Percentiles rank a stretch among this genome's conserved stretches.
Evolutionary conservation across 148 eudicot species (phyloP).

Genomic region (Spergularia bocconei): DNA sequence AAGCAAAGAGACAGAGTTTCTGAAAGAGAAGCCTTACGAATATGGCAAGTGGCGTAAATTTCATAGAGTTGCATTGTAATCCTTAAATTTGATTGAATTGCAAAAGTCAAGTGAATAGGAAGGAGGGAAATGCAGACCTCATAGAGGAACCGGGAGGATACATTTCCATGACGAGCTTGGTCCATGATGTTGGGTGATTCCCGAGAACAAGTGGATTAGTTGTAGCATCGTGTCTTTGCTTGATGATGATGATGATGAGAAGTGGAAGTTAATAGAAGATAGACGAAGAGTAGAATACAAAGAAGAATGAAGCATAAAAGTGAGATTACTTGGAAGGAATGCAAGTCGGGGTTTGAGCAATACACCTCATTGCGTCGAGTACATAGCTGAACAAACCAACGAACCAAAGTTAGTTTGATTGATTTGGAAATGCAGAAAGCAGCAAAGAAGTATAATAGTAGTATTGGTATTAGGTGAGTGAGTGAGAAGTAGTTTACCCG

Average conservation of each 20-base stretch:
- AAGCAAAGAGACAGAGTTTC: background rate
- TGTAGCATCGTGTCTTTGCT: constrained; percentile 94
- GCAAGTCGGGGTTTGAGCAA: constrained; percentile 45
- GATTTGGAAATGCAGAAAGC: too few species aligned
- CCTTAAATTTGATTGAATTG: too few species aligned
- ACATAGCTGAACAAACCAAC: constrained; percentile 48
- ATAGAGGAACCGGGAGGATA: constrained; percentile 73
- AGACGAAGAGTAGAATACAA: too few species aligned
- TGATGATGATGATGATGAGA: constrained; percentile 58
- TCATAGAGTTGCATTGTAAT: too few species aligned
- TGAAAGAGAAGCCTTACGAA: background rate
- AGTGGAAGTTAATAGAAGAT: constrained; percentile 5
- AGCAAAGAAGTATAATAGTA: too few species aligned
- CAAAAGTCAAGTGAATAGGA: too few species aligned
- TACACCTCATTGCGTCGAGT: constrained; percentile 79
- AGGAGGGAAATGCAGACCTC: constrained; percentile 31
- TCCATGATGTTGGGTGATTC: constrained; percentile 55
- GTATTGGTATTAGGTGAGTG: too few species aligned
- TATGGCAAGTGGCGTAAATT: background rate
- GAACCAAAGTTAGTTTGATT: too few species aligned
- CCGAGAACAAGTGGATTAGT: constrained; percentile 45
- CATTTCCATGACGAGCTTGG: constrained; percentile 74
- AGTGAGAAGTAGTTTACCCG: constrained; percentile 39
- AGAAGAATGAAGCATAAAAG: background rate
- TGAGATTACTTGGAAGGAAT: constrained; percentile 58